Evolutionary conservation across 2,329 filamentous ascomycete species (phyloP).

Genomic region (Alternaria panax): DNA sequence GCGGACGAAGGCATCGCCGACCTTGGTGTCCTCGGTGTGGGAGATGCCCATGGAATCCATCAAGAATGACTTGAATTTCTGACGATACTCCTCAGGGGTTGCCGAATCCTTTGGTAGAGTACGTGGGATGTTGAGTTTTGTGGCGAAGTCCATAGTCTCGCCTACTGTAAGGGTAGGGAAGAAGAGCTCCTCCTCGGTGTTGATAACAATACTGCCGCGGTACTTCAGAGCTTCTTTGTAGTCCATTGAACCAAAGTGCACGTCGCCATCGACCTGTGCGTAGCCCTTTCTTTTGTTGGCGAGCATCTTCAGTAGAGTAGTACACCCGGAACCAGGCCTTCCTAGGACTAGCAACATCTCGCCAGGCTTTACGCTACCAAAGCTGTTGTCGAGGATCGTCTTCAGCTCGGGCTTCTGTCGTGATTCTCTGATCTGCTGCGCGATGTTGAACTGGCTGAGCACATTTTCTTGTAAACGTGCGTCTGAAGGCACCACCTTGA

Average conservation of each 20-base stretch:
- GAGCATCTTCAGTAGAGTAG: conserved; percentile 75
- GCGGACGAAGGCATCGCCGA: conserved; percentile 71
- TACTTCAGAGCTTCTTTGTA: conserved; percentile 78
- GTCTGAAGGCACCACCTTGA: conserved; percentile 70
- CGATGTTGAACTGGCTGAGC: conserved; percentile 60
- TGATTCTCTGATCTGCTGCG: conserved; percentile 49
- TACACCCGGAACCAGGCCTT: conserved; percentile 58
- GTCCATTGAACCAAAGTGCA: conserved; percentile 59
- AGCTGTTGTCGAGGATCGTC: conserved; percentile 68
- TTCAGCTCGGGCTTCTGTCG: conserved; percentile 60
- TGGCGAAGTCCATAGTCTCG: conserved; percentile 63
- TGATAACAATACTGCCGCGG: conserved; percentile 78
- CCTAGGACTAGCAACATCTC: conserved; percentile 78
- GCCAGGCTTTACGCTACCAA: conserved; percentile 69
- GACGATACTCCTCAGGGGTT: conserved; percentile 56
- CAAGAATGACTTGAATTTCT: conserved; percentile 61
- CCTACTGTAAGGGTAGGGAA: conserved; percentile 61
- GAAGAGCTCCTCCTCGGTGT: conserved; percentile 62
- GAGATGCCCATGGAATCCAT: conserved; percentile 51
- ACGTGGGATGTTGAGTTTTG: conserved; percentile 64
- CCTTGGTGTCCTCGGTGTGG: conserved; percentile 70
- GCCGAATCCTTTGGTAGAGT: conserved; percentile 60
- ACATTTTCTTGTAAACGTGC: conserved; percentile 69
- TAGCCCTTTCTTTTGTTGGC: conserved; percentile 62
- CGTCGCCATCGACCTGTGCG: conserved; percentile 72